Conservation (phyloP, 306 rosid genomes). For the Hylodesmum podocarpum region DNA sequence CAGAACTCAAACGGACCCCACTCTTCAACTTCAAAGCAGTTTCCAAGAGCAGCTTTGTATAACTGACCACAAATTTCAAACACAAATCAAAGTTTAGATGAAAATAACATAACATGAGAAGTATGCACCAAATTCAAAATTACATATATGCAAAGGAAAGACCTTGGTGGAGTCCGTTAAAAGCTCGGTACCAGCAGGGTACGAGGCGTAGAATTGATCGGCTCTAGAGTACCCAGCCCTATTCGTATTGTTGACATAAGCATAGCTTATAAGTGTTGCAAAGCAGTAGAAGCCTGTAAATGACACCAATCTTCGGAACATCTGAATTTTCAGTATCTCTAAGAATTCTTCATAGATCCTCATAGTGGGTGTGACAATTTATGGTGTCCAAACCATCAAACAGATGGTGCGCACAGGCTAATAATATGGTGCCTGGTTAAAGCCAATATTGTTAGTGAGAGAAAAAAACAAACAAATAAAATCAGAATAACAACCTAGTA, state of each 20-base stretch:
- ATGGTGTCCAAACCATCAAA: slow-evolving; percentile 33
- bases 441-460: too few relatives aligned
- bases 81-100: slow-evolving; percentile 6
- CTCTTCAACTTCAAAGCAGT: slow-evolving; percentile 81
- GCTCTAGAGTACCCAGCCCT: slow-evolving; percentile 96
- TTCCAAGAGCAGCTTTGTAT: slow-evolving; percentile 92
- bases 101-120: background rate
- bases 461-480: too few relatives aligned
- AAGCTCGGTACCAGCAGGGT: slow-evolving; percentile 95
- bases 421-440: too few relatives aligned
- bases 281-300: slow-evolving; percentile 87
- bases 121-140: background rate
- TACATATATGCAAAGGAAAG: background rate
- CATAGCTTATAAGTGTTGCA: slow-evolving; percentile 57
- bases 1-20: slow-evolving; percentile 94
- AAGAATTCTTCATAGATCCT: slow-evolving; percentile 49
- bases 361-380: slow-evolving; percentile 26
- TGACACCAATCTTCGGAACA: slow-evolving; percentile 73
- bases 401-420: slow-evolving; percentile 7
- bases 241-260: slow-evolving; percentile 84
- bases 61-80: slow-evolving; percentile 45
- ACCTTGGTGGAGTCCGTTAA: slow-evolving; percentile 82
- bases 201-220: slow-evolving; percentile 91
- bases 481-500: too few relatives aligned
- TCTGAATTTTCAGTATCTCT: slow-evolving; percentile 79